Base-by-base conservation (phyloP, 352 stramenopile genomes). In the Globisporangium perplexum region DNA sequence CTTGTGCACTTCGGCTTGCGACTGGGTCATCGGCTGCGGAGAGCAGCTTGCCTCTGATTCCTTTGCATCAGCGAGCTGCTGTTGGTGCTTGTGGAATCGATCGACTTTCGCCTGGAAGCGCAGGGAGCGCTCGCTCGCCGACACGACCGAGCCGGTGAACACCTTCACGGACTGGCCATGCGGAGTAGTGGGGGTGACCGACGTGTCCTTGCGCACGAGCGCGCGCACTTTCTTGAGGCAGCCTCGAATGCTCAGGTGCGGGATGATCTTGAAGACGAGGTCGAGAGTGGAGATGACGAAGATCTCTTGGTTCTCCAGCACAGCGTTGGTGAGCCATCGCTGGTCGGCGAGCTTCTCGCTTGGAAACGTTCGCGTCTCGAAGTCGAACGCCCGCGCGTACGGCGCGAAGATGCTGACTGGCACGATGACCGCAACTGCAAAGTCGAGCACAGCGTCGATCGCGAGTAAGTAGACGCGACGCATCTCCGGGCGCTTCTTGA, bases 221-320 rank as follows among this genome's bases (percentile, higher is more conserved):
- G 41, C 58, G 11, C 41, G 30, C 28, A 64, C 54, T 24, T 55
- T 60, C 38, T 51, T 55, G 35, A 66, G 33, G 20, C 59, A 66
- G 22, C 44, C 24, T 7, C 50, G 47, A 11, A 66, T 66, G 42
- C 59, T 62, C 24, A 58, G 22, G 36, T 63, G 54, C 33, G 59
- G 59, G 20, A 59, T 63, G 38, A 59, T 59, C 35, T 62, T 63
- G 41, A 63, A 48, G 30, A 62, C 11, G 14, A 63, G 59, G 31
- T 66, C 59, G 2, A 62, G 18, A 1, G 48, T 51, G n/a, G 47
- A 63, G 48, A 53, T 26, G 20, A 53, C 59, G 18, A 66, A 59
- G 24, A 66, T 42, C 26, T 63, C 38, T 11, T 66, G 47, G 41
- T 52, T 63, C 47, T 66, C 59, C 4, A 63, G 38, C 11, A 63